A percentile compares a stretch with the other conserved stretches of the same genome.
phyloP scores from a whole-genome alignment of 1,139 yeast species.

The Magnusiomyces suaveolens region DNA sequence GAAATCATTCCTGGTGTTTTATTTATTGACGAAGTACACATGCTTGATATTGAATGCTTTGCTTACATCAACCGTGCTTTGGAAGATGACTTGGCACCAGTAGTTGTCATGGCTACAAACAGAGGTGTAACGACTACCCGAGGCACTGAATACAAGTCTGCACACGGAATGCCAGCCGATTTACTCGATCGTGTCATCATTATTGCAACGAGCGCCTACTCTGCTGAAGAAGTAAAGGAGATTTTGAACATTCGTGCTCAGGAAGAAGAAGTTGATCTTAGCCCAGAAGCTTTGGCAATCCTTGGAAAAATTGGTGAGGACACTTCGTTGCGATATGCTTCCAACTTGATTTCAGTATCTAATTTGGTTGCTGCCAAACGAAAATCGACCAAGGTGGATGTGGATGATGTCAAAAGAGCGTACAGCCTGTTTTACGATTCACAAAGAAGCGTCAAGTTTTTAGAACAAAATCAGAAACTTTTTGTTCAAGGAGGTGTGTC shows the following conservation, averaged over 20 bases:
- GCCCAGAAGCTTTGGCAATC: conserved; percentile 75
- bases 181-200: conserved; percentile 88
- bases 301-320: conserved; percentile 89
- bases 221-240: conserved; percentile 72
- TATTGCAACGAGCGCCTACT: conserved; percentile 72
- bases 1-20: conserved; percentile 97
- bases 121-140: conserved; percentile 87
- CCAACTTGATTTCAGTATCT: conserved; percentile 82
- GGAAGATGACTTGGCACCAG: conserved; percentile 94
- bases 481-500: conserved; percentile 15
- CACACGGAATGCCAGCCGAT: conserved; percentile 95
- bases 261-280: conserved; percentile 88
- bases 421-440: conserved; percentile 83
- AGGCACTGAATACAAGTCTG: conserved; percentile 88
- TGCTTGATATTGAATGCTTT: conserved; percentile 96
- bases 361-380: conserved; percentile 78
- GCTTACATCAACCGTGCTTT: conserved; percentile 92
- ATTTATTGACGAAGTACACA: conserved; percentile 96
- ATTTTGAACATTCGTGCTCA: conserved; percentile 86
- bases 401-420: conserved; percentile 78
- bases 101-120: conserved; percentile 97
- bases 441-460: conserved; percentile 58
- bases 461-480: conserved; percentile 23
- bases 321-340: conserved; percentile 85
- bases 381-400: conserved; percentile 59